Conservation (phyloP, 768 basidiomycete genomes). For the Candolleomyces aberdarensis region DNA sequence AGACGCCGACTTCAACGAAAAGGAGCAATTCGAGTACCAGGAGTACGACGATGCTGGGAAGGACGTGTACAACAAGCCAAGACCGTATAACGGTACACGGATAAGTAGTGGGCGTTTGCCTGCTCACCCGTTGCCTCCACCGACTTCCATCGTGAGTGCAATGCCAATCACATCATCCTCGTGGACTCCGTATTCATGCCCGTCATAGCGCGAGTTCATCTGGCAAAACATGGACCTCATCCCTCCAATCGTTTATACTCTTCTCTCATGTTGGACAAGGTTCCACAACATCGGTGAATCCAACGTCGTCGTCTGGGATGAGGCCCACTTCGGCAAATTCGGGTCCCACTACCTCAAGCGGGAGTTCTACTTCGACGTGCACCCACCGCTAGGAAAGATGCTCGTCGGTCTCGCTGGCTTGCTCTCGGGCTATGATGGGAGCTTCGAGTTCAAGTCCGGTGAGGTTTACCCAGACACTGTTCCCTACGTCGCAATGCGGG, state of each 20-base stretch:
- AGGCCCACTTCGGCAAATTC: slow-evolving; percentile 99
- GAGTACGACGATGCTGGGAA: slow-evolving; percentile 48
- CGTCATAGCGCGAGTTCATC: slow-evolving; percentile 64
- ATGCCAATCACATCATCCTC: slow-evolving; percentile 16
- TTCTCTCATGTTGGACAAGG: slow-evolving; percentile 92
- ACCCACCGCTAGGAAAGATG: slow-evolving; percentile 99
- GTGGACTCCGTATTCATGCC: slow-evolving; percentile 4
- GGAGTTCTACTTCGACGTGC: slow-evolving; percentile 99
- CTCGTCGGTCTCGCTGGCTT: slow-evolving; percentile 92
- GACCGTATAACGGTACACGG: slow-evolving; percentile 30
- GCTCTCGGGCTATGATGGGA: slow-evolving; percentile 87
- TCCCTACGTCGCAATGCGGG: slow-evolving; percentile 92
- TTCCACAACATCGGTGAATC: slow-evolving; percentile 90
- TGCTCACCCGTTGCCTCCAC: slow-evolving; percentile 61
- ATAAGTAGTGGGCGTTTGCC: slow-evolving; percentile 59
- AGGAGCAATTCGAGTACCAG: slow-evolving; percentile 24
- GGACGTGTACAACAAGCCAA: slow-evolving; percentile 49
- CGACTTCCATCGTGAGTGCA: slow-evolving; percentile 56
- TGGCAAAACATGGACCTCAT: slow-evolving; percentile 78
- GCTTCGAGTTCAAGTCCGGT: slow-evolving; percentile 94
- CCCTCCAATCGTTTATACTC: slow-evolving; percentile 81
- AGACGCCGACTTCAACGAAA: slow-evolving; percentile 20
- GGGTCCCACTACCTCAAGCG: slow-evolving; percentile 97
- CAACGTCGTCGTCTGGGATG: slow-evolving; percentile 93
- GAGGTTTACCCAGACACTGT: slow-evolving; percentile 78